Conservation (phyloP, 2,329 filamentous ascomycete genomes). For the Bertia moriformis region DNA sequence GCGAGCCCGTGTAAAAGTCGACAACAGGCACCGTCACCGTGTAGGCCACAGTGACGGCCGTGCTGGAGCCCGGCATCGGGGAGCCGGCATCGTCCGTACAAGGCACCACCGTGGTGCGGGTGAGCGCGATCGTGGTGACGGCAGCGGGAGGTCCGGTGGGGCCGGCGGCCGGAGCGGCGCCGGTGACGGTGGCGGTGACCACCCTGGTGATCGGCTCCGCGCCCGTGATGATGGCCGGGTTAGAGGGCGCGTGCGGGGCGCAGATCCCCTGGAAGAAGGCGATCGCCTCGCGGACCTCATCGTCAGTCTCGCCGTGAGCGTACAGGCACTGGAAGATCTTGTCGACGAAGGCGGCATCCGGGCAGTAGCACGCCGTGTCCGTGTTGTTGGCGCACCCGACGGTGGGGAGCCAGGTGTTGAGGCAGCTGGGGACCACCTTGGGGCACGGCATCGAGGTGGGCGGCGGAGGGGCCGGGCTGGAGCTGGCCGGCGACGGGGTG, state of each 20-base stretch:
- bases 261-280: slow-evolving; percentile 87
- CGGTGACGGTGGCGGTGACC: slow-evolving; percentile 32
- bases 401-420: slow-evolving; percentile 76
- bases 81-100: slow-evolving; percentile 28
- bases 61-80: slow-evolving; percentile 32
- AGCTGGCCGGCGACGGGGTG: slow-evolving; percentile 17
- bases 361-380: slow-evolving; percentile 76
- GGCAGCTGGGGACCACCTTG: slow-evolving; percentile 65
- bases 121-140: slow-evolving; percentile 19
- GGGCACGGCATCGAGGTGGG: slow-evolving; percentile 40
- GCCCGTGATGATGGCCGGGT: slow-evolving; percentile 74
- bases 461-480: slow-evolving; percentile 12
- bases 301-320: slow-evolving; percentile 54
- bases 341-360: slow-evolving; percentile 58
- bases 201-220: slow-evolving; percentile 51
- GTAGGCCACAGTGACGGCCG: slow-evolving; percentile 28
- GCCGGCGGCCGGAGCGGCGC: slow-evolving; percentile 3
- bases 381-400: slow-evolving; percentile 68
- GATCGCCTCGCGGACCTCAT: slow-evolving; percentile 56
- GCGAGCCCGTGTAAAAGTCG: slow-evolving; percentile 19
- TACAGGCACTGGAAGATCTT: slow-evolving; percentile 71
- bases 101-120: slow-evolving; percentile 32
- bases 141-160: slow-evolving; percentile 1
- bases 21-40: slow-evolving; percentile 36
- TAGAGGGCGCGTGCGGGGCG: slow-evolving; percentile 55